These are phyloP conservation scores for Phallus indusiatus DNA, from an alignment of 768 basidiomycete genomes.

Conservation along the genomic window DNA sequence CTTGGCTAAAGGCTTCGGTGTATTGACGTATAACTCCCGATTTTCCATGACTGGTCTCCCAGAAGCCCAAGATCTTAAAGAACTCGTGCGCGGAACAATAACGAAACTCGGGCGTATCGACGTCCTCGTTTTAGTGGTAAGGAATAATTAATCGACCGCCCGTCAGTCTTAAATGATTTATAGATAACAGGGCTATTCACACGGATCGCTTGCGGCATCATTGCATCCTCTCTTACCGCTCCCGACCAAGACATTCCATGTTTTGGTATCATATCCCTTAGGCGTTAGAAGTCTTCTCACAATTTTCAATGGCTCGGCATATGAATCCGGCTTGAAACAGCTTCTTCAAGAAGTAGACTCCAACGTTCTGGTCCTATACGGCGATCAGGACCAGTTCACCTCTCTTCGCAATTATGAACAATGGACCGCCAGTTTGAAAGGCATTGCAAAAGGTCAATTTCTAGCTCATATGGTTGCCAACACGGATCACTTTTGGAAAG, in stretches of 20 bases:
- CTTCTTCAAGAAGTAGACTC: conserved; percentile 38
- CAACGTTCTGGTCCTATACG: conserved; percentile 55
- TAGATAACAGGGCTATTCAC: conserved; percentile 61
- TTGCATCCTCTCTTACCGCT: conserved; percentile 46
- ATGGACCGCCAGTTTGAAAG: conserved; percentile 40
- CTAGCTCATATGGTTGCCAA: conserved; percentile 30
- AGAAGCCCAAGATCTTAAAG: conserved; percentile 63
- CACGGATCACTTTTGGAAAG: conserved; percentile 61
- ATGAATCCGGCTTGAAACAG: conserved; percentile 39
- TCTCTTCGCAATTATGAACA: conserved; percentile 38
- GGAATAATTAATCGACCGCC: conserved; percentile 17
- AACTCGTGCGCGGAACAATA: conserved; percentile 48
- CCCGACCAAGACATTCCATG: conserved; percentile 48
- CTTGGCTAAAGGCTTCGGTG: conserved; percentile 38
- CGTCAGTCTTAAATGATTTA: conserved; percentile 5
- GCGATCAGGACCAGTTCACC: conserved; percentile 68
- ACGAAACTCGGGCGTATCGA: conserved; percentile 30
- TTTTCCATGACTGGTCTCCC: conserved; percentile 60
- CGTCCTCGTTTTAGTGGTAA: conserved; percentile 51
- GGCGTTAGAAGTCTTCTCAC: conserved; percentile 60
- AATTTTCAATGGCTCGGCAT: conserved; percentile 49
- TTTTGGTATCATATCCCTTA: conserved; percentile 71
- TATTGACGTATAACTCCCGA: conserved; percentile 68
- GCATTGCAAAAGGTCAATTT: conserved; percentile 19
- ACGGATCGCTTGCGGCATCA: conserved; percentile 68